These are phyloP conservation scores for Synchytrium microbalum DNA, from an alignment of 371 early-diverging fungal genomes.

Conservation along the genomic window DNA sequence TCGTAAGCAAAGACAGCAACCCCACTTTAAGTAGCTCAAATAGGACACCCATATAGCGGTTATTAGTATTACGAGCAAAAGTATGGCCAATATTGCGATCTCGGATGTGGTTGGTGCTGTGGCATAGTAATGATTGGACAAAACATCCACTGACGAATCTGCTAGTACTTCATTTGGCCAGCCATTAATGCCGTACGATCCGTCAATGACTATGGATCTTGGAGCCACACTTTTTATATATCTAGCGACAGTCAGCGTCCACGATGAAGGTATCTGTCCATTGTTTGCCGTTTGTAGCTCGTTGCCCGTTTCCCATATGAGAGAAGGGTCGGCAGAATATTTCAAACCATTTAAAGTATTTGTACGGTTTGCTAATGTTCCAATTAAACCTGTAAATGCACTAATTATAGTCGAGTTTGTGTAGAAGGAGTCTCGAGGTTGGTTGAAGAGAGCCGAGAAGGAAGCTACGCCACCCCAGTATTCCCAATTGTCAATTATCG, in stretches of 20 bases:
- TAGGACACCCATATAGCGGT: neutral
- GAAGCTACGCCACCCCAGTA: conserved; percentile 8
- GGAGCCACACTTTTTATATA: conserved; percentile 20
- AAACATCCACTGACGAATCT: conserved; percentile 24
- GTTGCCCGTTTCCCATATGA: conserved; percentile 41
- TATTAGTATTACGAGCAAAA: neutral
- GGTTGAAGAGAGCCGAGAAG: neutral
- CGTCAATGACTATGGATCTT: conserved; percentile 36
- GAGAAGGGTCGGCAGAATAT: conserved; percentile 31
- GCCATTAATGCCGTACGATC: conserved; percentile 16
- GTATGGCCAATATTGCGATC: neutral
- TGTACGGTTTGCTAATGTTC: conserved; percentile 16
- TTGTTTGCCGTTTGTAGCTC: conserved; percentile 22
- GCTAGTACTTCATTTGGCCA: conserved; percentile 21
- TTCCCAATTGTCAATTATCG: conserved; percentile 7
- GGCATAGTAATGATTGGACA: conserved; percentile 34
- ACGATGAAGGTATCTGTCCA: conserved; percentile 18
- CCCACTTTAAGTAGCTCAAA: neutral
- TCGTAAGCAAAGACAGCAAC: conserved; percentile 2
- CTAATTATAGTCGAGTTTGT: neutral
- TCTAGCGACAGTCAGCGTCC: conserved; percentile 28
- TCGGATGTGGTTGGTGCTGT: neutral
- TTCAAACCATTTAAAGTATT: conserved; percentile 30
- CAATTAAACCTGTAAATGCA: conserved; percentile 13
- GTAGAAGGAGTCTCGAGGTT: conserved; percentile 1